Evolutionary conservation across 1,284 basidiomycete genomes (phyloP), one percentile per base, ranked within the genome.

Genomic region (Athelia psychrophila): DNA sequence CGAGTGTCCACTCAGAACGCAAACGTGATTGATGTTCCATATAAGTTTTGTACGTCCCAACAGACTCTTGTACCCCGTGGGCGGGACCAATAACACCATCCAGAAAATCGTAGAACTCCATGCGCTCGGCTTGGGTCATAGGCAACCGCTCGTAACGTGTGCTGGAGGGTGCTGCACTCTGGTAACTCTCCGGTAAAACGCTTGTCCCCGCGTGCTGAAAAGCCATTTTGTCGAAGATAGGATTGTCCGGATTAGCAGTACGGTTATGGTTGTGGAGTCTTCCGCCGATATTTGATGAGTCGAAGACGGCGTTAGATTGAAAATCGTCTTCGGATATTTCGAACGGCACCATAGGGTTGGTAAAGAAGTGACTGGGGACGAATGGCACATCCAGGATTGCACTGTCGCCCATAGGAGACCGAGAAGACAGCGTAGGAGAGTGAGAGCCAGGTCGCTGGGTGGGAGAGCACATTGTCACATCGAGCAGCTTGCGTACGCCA

Each of bases 1-100:
- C 66, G 54, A 75, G n/a, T n/a, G n/a, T n/a, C n/a, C n/a, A n/a
- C n/a, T n/a, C n/a, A n/a, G n/a, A 79, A 62, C 78, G 80, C 40
- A 71, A 63, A 51, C 69, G 69, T 25, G 68, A 65, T 58, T 72
- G 77, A 52, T 74, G 70, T 53, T 76, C 69, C 81, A 83, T 83
- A 58, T 77, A 73, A 38, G 71, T 65, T 54, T 70, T 72, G 62
- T 84, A 84, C 3, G 76, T 75, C 27, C 79, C 81, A 50, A 76
- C 70, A 48, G 67, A 73, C 60, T 84, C 80, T 58, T 79, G 73
- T 45, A 80, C 69, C 32, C 76, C 77, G 25, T 59, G 54, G 18
- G 74, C 69, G 51, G 74, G 72, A 9, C 76, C 77, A 45, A 84
- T 70, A 32, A 70, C 73, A 52, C 69, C 68, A 54, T 77, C 73